Percentiles rank a stretch among this genome's conserved stretches.
These are phyloP conservation scores for Linderniella brevidens DNA, from an alignment of 257 asterid species.

Conservation along the genomic window DNA sequence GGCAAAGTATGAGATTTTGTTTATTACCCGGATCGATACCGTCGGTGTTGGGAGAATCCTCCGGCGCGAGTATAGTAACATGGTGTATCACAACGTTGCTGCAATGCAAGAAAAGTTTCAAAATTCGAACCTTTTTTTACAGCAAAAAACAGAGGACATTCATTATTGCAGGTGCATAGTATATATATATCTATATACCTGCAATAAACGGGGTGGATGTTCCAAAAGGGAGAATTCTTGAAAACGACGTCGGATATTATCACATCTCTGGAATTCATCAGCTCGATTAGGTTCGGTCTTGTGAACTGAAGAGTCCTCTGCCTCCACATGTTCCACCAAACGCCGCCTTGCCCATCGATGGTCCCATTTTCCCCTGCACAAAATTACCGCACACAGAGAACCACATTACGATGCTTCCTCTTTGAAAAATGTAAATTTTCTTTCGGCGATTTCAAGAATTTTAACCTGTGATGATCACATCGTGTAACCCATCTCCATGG, in stretches of 20 bases:
- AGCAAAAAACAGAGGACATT: not conserved
- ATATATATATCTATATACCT: constrained; percentile 22
- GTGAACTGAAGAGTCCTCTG: constrained; percentile 60
- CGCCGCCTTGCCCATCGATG: constrained; percentile 86
- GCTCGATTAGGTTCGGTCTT: constrained; percentile 72
- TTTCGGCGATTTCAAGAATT: not conserved
- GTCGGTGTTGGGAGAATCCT: constrained; percentile 93
- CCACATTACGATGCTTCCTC: not conserved
- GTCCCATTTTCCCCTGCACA: constrained; percentile 82
- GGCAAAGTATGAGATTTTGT: no score
- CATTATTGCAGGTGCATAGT: not conserved
- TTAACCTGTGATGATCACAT: constrained; percentile 74
- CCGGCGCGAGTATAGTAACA: constrained; percentile 86
- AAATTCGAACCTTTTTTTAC: not conserved
- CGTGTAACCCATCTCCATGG: constrained; percentile 80
- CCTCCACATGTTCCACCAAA: constrained; percentile 99
- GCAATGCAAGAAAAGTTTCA: constrained; percentile 9
- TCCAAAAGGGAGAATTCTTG: constrained; percentile 97
- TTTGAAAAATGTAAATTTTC: not conserved
- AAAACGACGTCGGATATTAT: constrained; percentile 60
- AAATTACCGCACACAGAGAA: constrained; percentile 4
- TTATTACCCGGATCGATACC: constrained; percentile 89
- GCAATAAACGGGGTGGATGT: constrained; percentile 94
- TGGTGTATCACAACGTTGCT: constrained; percentile 71
- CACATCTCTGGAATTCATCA: constrained; percentile 63